Evolutionary conservation across 139 green algal genomes (phyloP), one percentile per base, ranked within the genome.

Genomic region (Astrephomene gubernaculifera): DNA sequence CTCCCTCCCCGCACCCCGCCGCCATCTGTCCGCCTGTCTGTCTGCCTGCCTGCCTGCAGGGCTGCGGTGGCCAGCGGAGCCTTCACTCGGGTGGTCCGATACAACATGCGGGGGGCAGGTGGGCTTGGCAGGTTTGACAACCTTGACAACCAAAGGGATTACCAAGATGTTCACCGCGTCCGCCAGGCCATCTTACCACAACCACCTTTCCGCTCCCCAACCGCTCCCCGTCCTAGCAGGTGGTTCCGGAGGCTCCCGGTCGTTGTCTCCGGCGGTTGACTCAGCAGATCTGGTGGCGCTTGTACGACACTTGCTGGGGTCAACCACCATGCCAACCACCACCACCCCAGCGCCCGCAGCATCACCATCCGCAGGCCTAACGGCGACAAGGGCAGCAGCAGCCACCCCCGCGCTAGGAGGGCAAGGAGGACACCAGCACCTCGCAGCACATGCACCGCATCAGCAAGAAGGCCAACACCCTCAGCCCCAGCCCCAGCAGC

Each of bases 21-120:
- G 24, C 4, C n/a, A 78, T 38, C 6, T 29, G n/a, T n/a, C n/a
- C n/a, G n/a, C n/a, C n/a, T n/a, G n/a, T n/a, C n/a, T n/a, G n/a
- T n/a, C n/a, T n/a, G n/a, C n/a, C n/a, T n/a, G n/a, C n/a, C n/a
- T n/a, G n/a, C 31, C 29, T 17, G 2, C 75, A 82, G 75, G 60
- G 27, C 75, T 10, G 57, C 75, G 2, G 10, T 60, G 27, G 57
- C 53, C 10, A 43, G 21, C 35, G 33, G 76, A 0, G 41, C 14
- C 41, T 83, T 83, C 76, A 35, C 39, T 5, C 0, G 0, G 0
- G 76, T 83, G 31, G 76, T 83, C 10, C 76, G 76, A 29, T 83
- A 83, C 76, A 83, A 83, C 57, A 83, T 83, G 76, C 76, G 76
- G 19, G 76, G 76, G 29, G 27, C n/a, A 9, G 76, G 76, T 72